These are phyloP conservation scores for Apiospora kogelbergensis DNA, from an alignment of 2,329 filamentous ascomycete species.

Conservation along the genomic window DNA sequence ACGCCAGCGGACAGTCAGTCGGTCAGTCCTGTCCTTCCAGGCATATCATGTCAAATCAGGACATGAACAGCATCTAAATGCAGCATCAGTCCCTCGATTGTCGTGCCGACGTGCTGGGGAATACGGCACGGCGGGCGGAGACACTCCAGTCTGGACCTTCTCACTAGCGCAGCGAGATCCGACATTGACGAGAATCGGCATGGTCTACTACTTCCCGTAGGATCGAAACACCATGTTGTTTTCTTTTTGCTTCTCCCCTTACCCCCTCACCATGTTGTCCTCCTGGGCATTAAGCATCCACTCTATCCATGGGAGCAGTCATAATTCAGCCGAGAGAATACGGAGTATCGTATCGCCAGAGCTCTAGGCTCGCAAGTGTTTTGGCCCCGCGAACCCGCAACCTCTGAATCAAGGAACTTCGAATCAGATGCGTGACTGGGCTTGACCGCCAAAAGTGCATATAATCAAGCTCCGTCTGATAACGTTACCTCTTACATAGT, in stretches of 20 bases:
- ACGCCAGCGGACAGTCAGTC: background rate
- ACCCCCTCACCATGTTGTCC: background rate
- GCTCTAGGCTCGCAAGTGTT: background rate
- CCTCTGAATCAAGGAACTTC: background rate
- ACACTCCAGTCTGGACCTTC: background rate
- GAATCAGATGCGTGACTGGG: background rate
- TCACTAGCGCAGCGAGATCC: background rate
- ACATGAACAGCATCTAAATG: background rate
- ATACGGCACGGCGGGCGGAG: background rate
- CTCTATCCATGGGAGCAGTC: background rate
- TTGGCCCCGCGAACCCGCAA: background rate
- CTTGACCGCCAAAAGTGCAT: conserved; percentile 1
- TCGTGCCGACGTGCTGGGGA: background rate
- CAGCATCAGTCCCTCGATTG: background rate
- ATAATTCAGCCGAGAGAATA: background rate
- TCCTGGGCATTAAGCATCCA: background rate
- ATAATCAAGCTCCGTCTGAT: background rate
- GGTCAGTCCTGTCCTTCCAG: background rate
- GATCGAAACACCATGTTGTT: background rate
- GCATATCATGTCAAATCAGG: background rate
- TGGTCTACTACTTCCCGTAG: background rate
- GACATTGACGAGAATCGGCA: background rate
- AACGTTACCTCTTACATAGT: background rate
- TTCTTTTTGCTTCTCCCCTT: background rate
- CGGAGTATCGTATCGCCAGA: background rate